phyloP scores from a whole-genome alignment of 805 yeast genomes.

The Starmera quercuum region DNA sequence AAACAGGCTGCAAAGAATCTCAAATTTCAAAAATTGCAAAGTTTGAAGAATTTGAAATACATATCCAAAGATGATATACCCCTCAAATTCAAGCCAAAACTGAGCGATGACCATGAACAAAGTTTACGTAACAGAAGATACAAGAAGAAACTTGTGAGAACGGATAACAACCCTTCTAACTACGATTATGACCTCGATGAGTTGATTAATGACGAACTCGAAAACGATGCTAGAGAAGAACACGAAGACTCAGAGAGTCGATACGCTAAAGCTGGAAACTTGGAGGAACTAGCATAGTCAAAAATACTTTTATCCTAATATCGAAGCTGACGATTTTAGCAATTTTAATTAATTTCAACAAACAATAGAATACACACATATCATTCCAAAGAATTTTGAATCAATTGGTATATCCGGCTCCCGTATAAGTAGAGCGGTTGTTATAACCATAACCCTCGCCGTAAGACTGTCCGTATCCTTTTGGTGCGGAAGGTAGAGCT shows the following conservation, averaged over 20 bases:
- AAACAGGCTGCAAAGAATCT: slow-evolving; percentile 5
- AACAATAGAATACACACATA: not conserved
- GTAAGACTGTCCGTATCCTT: slow-evolving; percentile 1
- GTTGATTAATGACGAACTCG: slow-evolving; percentile 12
- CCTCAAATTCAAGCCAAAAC: slow-evolving; percentile 9
- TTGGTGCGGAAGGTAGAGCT: slow-evolving; percentile 1
- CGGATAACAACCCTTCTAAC: slow-evolving; percentile 12
- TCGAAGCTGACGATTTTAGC: not conserved
- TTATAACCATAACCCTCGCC: not conserved
- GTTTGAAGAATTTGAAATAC: slow-evolving; percentile 7
- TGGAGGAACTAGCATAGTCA: slow-evolving; percentile 18
- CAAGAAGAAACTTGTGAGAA: slow-evolving; percentile 1
- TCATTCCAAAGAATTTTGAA: not conserved
- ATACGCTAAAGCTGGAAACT: slow-evolving; percentile 7
- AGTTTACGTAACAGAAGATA: slow-evolving; percentile 13
- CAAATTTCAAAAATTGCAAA: not conserved
- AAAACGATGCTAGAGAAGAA: slow-evolving; percentile 10
- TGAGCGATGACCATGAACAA: not conserved
- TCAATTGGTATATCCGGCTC: not conserved
- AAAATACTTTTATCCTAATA: not conserved
- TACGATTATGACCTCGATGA: slow-evolving; percentile 21
- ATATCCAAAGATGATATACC: slow-evolving; percentile 16
- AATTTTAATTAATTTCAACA: not conserved
- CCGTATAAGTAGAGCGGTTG: not conserved
- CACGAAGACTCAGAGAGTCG: slow-evolving; percentile 6